Evolutionary conservation across 371 early-diverging fungal species (phyloP).

Genomic region (Entomophthora muscae): DNA sequence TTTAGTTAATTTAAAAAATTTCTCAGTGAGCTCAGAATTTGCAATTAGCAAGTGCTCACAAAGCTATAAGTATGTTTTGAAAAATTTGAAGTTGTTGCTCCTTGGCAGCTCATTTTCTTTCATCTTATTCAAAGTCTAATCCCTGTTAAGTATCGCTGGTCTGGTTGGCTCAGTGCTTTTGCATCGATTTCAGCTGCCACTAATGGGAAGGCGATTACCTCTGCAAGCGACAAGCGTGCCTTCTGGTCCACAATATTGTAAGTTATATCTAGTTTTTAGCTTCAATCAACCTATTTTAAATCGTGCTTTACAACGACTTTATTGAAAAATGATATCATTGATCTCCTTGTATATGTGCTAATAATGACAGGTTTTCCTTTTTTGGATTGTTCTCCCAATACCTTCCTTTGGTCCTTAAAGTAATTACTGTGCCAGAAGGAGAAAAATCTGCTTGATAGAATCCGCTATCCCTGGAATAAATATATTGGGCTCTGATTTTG

Average conservation of each 20-base stretch:
- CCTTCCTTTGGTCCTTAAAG: neutral
- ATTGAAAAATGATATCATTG: no score
- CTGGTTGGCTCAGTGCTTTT: neutral
- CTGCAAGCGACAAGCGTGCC: neutral
- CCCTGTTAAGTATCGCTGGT: constrained; percentile 1
- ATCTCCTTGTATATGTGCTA: neutral
- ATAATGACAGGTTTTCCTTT: neutral
- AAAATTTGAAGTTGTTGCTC: no score
- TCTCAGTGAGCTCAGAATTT: no score
- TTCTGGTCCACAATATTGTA: constrained; percentile 2
- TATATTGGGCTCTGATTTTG: no score
- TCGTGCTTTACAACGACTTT: no score
- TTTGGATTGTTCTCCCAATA: neutral
- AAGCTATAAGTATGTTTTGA: no score
- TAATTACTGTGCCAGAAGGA: neutral
- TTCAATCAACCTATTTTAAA: no score
- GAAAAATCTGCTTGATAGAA: neutral
- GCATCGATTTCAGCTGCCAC: neutral
- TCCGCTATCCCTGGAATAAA: no score
- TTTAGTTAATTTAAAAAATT: no score
- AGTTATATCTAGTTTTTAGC: neutral
- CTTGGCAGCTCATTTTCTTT: no score
- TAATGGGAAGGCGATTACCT: constrained; percentile 1
- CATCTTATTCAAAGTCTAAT: no score
- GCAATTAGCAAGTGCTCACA: no score